A percentile compares a stretch with the other conserved stretches of the same genome.
phyloP scores from a whole-genome alignment of 306 rosid genomes.

The Ormosia semicastrata region DNA sequence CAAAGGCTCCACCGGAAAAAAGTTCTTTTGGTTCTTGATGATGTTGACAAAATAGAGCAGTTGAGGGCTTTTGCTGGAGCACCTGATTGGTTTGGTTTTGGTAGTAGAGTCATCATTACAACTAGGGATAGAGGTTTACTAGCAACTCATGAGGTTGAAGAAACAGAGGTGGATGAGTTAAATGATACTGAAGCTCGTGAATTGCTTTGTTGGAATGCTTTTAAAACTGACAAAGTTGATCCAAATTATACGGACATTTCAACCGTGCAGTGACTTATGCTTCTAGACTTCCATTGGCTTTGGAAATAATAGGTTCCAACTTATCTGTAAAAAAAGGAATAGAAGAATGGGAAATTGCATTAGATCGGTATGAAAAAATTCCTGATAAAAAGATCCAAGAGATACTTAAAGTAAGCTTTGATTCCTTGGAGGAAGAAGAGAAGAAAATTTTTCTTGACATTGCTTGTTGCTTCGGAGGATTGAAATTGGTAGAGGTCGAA shows the following conservation, averaged over 20 bases:
- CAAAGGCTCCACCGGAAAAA: neutral
- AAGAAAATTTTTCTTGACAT: constrained; percentile 6
- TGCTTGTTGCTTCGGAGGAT: neutral
- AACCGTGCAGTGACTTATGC: neutral
- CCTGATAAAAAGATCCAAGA: neutral
- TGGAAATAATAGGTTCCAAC: constrained; percentile 19
- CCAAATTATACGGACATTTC: neutral
- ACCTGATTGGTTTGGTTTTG: constrained; percentile 13
- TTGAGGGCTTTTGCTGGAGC: neutral
- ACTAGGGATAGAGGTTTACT: constrained; percentile 1
- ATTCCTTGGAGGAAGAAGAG: neutral
- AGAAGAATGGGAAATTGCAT: neutral
- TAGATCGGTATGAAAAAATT: neutral
- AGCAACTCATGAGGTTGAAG: neutral
- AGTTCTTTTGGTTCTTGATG: neutral
- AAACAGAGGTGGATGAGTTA: neutral
- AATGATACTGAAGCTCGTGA: neutral
- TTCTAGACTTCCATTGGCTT: neutral
- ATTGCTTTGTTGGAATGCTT: constrained; percentile 14
- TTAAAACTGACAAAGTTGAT: neutral
- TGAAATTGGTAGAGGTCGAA: neutral
- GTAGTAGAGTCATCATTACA: neutral
- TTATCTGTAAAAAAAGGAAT: too few species aligned
- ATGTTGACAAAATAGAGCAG: neutral
- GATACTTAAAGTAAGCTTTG: neutral